Percentiles rank a stretch among this genome's conserved stretches.
phyloP scores from a whole-genome alignment of 306 rosid genomes.

The Vicia villosa region DNA sequence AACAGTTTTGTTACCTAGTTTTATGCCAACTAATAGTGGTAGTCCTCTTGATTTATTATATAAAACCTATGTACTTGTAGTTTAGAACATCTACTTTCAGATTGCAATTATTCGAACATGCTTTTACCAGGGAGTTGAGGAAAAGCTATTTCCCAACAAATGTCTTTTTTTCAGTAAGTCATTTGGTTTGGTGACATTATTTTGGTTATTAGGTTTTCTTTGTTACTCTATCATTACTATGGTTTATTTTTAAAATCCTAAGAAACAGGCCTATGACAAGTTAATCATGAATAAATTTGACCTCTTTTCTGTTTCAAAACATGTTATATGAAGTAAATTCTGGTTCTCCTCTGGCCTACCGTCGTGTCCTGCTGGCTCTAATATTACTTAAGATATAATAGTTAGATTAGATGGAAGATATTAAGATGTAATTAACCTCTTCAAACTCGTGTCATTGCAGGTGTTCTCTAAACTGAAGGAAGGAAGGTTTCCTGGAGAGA shows the following conservation, averaged over 20 bases:
- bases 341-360: neutral
- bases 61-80: neutral
- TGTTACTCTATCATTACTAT: too few relatives aligned
- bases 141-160: neutral
- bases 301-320: neutral
- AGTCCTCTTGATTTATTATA: constrained; percentile 18
- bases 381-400: neutral
- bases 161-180: neutral
- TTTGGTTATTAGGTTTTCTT: constrained; percentile 8
- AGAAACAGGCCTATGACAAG: constrained; percentile 5
- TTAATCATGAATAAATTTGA: neutral
- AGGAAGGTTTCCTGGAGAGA: constrained; percentile 77
- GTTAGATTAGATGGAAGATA: constrained; percentile 9
- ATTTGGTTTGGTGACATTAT: constrained; percentile 17
- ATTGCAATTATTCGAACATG: constrained; percentile 6
- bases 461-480: constrained; percentile 78
- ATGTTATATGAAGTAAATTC: neutral
- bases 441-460: constrained; percentile 48
- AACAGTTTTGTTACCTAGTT: neutral
- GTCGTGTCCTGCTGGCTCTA: neutral
- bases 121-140: constrained; percentile 1
- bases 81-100: constrained; percentile 24
- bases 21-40: neutral
- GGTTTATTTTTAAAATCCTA: constrained; percentile 16
- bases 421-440: constrained; percentile 33